Evolutionary conservation across 345 rosid species (phyloP).

Genomic region (rapeseed (Brassica napus)): Da-Ae NC_063434.1:22762001-22762500

Average conservation of each 20-base stretch:
- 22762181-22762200: background rate
- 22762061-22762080: background rate
- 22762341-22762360: background rate
- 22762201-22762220: background rate
- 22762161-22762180: background rate
- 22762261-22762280: background rate
- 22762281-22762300: background rate
- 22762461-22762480: conserved; percentile 18
- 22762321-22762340: background rate
- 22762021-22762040: background rate
- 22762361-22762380: background rate
- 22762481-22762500: background rate
- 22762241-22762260: background rate
- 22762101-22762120: background rate
- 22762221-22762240: background rate
- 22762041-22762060: background rate
- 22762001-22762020: background rate
- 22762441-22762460: conserved; percentile 18
- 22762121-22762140: background rate
- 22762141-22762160: background rate
- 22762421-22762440: background rate
- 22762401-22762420: background rate
- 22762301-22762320: background rate
- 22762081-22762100: background rate
- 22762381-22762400: background rate